Evolutionary conservation across 495 filamentous ascomycete species (phyloP).

Genomic region (Articulospora tetracladia): DNA sequence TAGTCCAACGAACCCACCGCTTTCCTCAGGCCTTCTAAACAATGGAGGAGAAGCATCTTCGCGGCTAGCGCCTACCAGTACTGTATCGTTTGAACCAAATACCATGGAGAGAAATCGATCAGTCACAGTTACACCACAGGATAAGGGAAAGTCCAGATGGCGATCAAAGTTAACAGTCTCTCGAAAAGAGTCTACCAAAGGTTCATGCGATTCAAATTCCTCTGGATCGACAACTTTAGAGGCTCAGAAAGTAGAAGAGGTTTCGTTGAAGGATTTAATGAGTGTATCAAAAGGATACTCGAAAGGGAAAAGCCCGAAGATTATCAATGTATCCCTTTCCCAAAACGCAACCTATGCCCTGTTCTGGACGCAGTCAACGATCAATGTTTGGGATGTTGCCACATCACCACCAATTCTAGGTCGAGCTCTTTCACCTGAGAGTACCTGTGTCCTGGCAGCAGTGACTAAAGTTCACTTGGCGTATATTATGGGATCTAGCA

Average conservation of each 20-base stretch:
- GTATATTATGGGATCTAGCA: conserved; percentile 33
- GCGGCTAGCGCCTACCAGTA: conserved; percentile 2
- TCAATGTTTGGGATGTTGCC: conserved; percentile 35
- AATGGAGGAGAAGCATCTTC: background rate
- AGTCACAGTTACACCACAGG: conserved; percentile 11
- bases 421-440: conserved; percentile 28
- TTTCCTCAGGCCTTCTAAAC: background rate
- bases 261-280: conserved; percentile 23
- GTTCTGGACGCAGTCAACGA: conserved; percentile 33
- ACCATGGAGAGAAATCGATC: conserved; percentile 13
- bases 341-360: conserved; percentile 33
- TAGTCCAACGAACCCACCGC: background rate
- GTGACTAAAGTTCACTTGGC: conserved; percentile 29
- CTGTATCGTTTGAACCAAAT: conserved; percentile 13
- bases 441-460: conserved; percentile 33
- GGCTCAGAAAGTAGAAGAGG: conserved; percentile 31
- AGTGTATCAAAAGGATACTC: conserved; percentile 17
- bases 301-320: conserved; percentile 26
- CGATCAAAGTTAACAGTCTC: conserved; percentile 26
- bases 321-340: conserved; percentile 30
- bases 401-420: conserved; percentile 26
- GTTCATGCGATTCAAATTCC: conserved; percentile 29
- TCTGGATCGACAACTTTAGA: conserved; percentile 29
- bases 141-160: conserved; percentile 31
- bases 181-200: conserved; percentile 21